phyloP scores from a whole-genome alignment of 345 rosid genomes.

The Citrus unshiu region DNA sequence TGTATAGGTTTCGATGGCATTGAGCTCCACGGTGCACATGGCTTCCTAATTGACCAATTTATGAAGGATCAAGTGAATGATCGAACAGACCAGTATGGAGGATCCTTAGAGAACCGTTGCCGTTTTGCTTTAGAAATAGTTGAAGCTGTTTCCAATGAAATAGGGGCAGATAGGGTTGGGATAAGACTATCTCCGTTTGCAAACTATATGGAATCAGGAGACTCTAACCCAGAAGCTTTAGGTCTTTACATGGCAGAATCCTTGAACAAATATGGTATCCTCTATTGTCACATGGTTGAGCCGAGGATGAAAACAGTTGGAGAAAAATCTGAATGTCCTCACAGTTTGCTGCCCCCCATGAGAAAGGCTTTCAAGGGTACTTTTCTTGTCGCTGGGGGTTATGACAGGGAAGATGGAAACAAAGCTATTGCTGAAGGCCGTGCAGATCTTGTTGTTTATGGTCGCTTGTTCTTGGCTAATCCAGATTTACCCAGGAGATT shows the following conservation, averaged over 20 bases:
- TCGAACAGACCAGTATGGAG: slow-evolving; percentile 66
- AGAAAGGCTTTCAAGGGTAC: slow-evolving; percentile 65
- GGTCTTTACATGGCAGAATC: slow-evolving; percentile 61
- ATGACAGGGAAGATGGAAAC: slow-evolving; percentile 47
- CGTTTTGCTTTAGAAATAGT: slow-evolving; percentile 62
- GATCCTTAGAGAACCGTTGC: slow-evolving; percentile 65
- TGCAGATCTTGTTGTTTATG: slow-evolving; percentile 61
- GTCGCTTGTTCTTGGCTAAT: slow-evolving; percentile 61
- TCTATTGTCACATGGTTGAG: slow-evolving; percentile 72
- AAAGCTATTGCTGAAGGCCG: slow-evolving; percentile 39
- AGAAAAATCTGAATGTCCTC: slow-evolving; percentile 24
- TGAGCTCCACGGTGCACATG: slow-evolving; percentile 78
- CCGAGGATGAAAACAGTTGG: slow-evolving; percentile 44
- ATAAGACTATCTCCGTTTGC: slow-evolving; percentile 66
- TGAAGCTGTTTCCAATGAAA: slow-evolving; percentile 58
- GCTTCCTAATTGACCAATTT: slow-evolving; percentile 68
- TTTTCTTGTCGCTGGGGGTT: slow-evolving; percentile 64
- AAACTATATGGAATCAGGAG: slow-evolving; percentile 44
- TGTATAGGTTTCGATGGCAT: slow-evolving; percentile 73
- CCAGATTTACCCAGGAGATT: slow-evolving; percentile 76
- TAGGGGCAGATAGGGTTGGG: slow-evolving; percentile 73
- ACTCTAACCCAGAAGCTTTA: slow-evolving; percentile 56
- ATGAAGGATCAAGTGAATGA: slow-evolving; percentile 74
- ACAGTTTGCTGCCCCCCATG: slow-evolving; percentile 44
- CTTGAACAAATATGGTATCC: slow-evolving; percentile 49